Percentiles rank a stretch among this genome's conserved stretches.
Conservation (phyloP, 805 yeast species). For the Ogataea kodamae region DNA sequence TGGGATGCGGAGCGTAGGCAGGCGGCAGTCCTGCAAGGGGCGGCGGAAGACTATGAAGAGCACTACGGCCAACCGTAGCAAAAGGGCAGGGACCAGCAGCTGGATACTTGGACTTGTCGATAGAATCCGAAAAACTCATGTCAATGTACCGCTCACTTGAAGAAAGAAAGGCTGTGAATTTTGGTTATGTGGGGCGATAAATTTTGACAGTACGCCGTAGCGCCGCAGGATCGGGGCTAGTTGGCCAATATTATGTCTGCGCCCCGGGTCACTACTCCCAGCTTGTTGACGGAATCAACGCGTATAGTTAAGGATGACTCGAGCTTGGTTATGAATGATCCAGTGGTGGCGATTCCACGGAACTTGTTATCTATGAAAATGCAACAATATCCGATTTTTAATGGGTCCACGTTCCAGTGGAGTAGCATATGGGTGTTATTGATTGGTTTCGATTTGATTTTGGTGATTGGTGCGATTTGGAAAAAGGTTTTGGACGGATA, state of each 20-base stretch:
- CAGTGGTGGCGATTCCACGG: constrained; percentile 22
- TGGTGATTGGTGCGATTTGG: constrained; percentile 5
- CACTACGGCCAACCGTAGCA: no score
- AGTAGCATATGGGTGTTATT: constrained; percentile 11
- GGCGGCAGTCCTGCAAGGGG: no score
- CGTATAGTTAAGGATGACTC: constrained; percentile 8
- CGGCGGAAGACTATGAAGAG: no score
- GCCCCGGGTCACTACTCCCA: constrained; percentile 21
- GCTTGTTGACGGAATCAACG: constrained; percentile 24
- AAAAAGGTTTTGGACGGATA: constrained; percentile 24
- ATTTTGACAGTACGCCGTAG: no score
- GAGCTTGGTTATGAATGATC: constrained; percentile 12
- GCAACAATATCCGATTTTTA: constrained; percentile 27
- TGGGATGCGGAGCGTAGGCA: neutral
- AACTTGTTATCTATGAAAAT: constrained; percentile 31
- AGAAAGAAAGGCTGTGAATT: no score
- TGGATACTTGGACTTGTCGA: no score
- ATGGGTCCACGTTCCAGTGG: constrained; percentile 21
- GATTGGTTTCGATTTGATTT: constrained; percentile 1
- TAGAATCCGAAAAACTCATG: no score
- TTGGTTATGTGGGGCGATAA: no score
- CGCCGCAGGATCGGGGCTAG: no score
- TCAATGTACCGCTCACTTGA: no score
- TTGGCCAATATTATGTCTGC: constrained; percentile 3
- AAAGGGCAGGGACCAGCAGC: no score